These are phyloP conservation scores for Gossypium schwendimanii DNA, from an alignment of 441 rosid genomes.

Conservation along the genomic window DNA sequence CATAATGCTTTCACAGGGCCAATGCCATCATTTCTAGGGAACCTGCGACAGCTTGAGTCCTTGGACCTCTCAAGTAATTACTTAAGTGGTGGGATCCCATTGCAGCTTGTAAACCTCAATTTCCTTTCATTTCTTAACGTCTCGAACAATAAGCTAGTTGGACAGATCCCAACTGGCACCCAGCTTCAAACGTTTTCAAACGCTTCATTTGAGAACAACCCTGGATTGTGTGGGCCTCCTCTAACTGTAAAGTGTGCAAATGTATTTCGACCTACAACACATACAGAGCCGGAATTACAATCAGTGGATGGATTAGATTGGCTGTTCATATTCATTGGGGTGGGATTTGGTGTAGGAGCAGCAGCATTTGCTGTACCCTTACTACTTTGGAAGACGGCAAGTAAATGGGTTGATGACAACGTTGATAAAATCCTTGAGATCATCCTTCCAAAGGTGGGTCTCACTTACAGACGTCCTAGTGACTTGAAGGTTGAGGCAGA, in stretches of 20 bases:
- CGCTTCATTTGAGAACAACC: conserved; percentile 26
- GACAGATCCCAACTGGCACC: conserved; percentile 28
- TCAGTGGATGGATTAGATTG: conserved; percentile 22
- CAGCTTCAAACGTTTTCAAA: conserved; percentile 32
- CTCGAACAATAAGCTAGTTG: conserved; percentile 33
- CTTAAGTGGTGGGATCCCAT: conserved; percentile 27
- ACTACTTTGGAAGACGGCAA: conserved; percentile 26
- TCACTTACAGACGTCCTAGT: conserved; percentile 28
- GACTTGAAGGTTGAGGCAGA: conserved; percentile 20
- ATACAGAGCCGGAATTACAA: not conserved
- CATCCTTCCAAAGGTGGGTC: conserved; percentile 38
- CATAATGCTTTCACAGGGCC: conserved; percentile 23
- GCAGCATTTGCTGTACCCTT: conserved; percentile 33
- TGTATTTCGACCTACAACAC: not conserved
- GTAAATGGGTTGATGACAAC: conserved; percentile 21
- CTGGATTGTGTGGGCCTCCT: conserved; percentile 39
- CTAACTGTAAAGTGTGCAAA: not conserved
- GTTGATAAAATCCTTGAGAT: conserved; percentile 36
- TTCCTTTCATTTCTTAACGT: conserved; percentile 35
- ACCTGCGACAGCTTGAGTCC: conserved; percentile 30
- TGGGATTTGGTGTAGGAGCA: conserved; percentile 48
- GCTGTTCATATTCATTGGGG: conserved; percentile 35
- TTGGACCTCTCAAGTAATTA: conserved; percentile 32
- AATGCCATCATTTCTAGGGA: conserved; percentile 26
- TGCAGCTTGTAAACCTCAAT: conserved; percentile 20